Evolutionary conservation across 1,139 yeast species (phyloP).

Genomic region (Debaryomyces robertsiae): DNA sequence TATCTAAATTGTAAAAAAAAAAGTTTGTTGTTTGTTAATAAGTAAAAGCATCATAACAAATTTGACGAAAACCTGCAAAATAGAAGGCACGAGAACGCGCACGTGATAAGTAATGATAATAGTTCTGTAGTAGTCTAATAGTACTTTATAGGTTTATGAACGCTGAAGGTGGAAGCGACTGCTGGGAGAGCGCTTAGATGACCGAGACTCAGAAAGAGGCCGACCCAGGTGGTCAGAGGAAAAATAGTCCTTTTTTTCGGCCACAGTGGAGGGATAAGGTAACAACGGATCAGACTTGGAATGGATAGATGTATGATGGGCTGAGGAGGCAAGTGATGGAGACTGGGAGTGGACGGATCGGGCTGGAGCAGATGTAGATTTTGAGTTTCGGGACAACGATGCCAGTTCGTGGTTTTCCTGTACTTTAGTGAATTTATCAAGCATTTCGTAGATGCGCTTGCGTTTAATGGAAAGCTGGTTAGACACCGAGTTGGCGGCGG

Average conservation of each 20-base stretch:
- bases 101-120: conserved; percentile 1
- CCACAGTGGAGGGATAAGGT: conserved; percentile 15
- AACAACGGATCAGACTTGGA: conserved; percentile 18
- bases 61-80: conserved; percentile 5
- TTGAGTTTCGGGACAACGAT: conserved; percentile 5
- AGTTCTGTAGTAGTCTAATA: too few relatives aligned
- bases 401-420: conserved; percentile 56
- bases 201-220: background rate
- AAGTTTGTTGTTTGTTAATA: conserved; percentile 7
- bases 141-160: conserved; percentile 4
- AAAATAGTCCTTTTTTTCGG: conserved; percentile 20
- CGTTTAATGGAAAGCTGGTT: conserved; percentile 43
- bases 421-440: conserved; percentile 60
- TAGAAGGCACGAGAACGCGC: background rate
- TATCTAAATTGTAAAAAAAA: conserved; percentile 16
- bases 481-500: conserved; percentile 17
- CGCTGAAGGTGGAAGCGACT: conserved; percentile 13
- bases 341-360: background rate
- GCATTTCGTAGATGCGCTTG: conserved; percentile 52
- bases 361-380: background rate
- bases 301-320: conserved; percentile 7
- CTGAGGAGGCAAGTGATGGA: background rate
- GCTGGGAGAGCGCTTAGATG: conserved; percentile 12
- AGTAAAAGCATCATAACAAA: conserved; percentile 2
- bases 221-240: conserved; percentile 3